Percentiles rank a stretch among this genome's conserved stretches.
These are phyloP conservation scores for Arthrobotrys megalospora DNA, from an alignment of 2,329 filamentous ascomycete genomes.

Conservation along the genomic window DNA sequence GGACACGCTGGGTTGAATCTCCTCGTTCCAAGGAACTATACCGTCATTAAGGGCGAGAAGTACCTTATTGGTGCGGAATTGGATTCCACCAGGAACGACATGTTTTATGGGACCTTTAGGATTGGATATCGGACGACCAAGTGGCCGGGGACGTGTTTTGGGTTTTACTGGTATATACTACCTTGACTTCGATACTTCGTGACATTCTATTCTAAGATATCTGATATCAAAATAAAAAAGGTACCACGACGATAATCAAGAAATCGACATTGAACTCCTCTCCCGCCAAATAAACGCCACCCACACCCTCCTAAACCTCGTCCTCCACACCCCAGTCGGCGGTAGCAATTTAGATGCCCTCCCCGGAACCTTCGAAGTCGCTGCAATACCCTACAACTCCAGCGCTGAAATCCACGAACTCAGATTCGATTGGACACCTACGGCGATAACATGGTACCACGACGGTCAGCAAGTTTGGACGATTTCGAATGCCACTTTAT, in stretches of 20 bases:
- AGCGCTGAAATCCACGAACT: slow-evolving; percentile 80
- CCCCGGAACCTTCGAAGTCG: slow-evolving; percentile 72
- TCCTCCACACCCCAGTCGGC: slow-evolving; percentile 79
- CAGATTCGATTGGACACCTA: slow-evolving; percentile 80
- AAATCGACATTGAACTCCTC: slow-evolving; percentile 86
- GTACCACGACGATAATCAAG: slow-evolving; percentile 84
- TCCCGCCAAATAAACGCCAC: slow-evolving; percentile 74
- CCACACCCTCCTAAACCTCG: slow-evolving; percentile 77
- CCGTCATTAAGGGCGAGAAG: slow-evolving; percentile 68
- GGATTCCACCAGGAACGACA: slow-evolving; percentile 74
- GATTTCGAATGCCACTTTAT: slow-evolving; percentile 72
- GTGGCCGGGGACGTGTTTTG: slow-evolving; percentile 78
- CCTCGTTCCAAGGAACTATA: slow-evolving; percentile 69
- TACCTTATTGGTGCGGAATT: slow-evolving; percentile 77
- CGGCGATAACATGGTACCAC: slow-evolving; percentile 77
- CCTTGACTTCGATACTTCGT: slow-evolving; percentile 69
- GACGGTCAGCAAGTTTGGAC: slow-evolving; percentile 74
- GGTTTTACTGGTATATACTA: slow-evolving; percentile 78
- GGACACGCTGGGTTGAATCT: slow-evolving; percentile 73
- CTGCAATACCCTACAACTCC: slow-evolving; percentile 77
- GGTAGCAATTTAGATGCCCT: slow-evolving; percentile 76
- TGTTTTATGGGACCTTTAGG: slow-evolving; percentile 80
- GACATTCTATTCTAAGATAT: too few species aligned
- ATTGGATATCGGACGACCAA: slow-evolving; percentile 77
- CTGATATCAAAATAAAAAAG: slow-evolving; percentile 66